A percentile compares a stretch with the other conserved stretches of the same genome.
Evolutionary conservation across 371 early-diverging fungal genomes (phyloP).

Genomic region (Dinochytrium kinnereticum): DNA sequence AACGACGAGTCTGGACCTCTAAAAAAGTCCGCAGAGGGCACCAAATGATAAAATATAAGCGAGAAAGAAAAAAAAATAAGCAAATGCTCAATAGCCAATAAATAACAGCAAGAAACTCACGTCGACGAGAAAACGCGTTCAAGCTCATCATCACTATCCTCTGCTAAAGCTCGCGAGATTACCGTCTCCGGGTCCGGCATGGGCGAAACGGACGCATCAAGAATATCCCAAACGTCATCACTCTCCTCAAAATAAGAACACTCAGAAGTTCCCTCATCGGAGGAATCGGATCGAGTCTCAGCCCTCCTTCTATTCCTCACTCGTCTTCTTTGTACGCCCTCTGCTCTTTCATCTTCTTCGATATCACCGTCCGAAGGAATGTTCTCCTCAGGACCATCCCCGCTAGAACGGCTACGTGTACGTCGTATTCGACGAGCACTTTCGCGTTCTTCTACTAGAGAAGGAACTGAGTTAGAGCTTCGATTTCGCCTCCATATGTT

Average conservation of each 20-base stretch:
- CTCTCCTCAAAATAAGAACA: neutral
- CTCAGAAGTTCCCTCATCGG: neutral
- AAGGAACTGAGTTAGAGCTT: too few relatives aligned
- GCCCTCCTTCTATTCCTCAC: too few relatives aligned
- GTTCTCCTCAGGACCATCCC: too few relatives aligned
- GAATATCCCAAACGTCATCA: neutral
- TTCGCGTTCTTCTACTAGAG: too few relatives aligned
- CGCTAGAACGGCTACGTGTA: too few relatives aligned
- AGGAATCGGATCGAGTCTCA: constrained; percentile 8
- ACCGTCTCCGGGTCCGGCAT: neutral
- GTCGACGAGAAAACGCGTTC: neutral
- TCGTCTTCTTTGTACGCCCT: neutral
- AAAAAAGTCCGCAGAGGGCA: too few relatives aligned
- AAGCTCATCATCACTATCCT: constrained; percentile 13
- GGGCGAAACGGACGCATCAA: neutral
- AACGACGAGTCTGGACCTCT: too few relatives aligned
- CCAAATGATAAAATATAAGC: neutral
- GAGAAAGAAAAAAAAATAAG: neutral
- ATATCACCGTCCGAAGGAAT: neutral
- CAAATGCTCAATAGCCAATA: too few relatives aligned
- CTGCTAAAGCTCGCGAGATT: neutral
- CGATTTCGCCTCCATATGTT: neutral
- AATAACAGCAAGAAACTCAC: too few relatives aligned
- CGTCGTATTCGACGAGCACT: too few relatives aligned
- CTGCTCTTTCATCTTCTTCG: neutral